These are phyloP conservation scores for Fusarium illudens DNA, from an alignment of 2,329 filamentous ascomycete genomes.

Conservation along the genomic window DNA sequence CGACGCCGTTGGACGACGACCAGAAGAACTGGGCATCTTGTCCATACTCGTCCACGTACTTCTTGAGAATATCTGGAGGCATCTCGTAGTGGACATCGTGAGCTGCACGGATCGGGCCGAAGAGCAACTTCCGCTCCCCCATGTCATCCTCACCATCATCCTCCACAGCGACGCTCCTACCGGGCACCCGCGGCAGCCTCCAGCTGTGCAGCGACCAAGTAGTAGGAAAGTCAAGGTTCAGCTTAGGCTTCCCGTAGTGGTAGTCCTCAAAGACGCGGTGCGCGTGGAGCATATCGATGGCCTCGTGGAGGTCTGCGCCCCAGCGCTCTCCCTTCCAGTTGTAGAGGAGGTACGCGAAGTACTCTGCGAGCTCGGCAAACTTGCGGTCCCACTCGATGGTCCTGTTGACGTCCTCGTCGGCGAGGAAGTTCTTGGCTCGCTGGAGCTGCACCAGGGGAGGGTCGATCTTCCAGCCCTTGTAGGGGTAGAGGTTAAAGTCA, in stretches of 20 bases:
- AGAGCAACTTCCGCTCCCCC: conserved; percentile 27
- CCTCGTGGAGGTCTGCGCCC: conserved; percentile 44
- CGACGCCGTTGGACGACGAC: background rate
- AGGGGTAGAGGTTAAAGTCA: conserved; percentile 30
- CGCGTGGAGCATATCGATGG: conserved; percentile 45
- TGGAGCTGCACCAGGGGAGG: conserved; percentile 46
- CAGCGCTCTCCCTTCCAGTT: conserved; percentile 40
- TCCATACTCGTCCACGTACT: conserved; percentile 22
- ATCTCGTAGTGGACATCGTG: conserved; percentile 43
- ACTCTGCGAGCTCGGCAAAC: conserved; percentile 49
- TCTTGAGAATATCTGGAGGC: conserved; percentile 7
- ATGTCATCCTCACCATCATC: background rate
- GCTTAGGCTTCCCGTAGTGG: conserved; percentile 43
- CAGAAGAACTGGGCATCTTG: conserved; percentile 21
- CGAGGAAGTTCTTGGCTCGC: conserved; percentile 55
- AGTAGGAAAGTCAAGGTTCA: conserved; percentile 41
- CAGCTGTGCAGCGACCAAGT: conserved; percentile 34
- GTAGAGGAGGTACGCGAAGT: conserved; percentile 48
- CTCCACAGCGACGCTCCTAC: conserved; percentile 5
- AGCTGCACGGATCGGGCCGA: conserved; percentile 9
- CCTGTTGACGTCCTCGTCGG: conserved; percentile 57
- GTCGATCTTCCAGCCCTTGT: conserved; percentile 48
- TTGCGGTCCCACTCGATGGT: conserved; percentile 51
- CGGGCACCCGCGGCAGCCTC: conserved; percentile 40
- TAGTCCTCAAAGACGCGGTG: conserved; percentile 49